phyloP scores from a whole-genome alignment of 345 rosid species.

The Citrus glauca region DNA sequence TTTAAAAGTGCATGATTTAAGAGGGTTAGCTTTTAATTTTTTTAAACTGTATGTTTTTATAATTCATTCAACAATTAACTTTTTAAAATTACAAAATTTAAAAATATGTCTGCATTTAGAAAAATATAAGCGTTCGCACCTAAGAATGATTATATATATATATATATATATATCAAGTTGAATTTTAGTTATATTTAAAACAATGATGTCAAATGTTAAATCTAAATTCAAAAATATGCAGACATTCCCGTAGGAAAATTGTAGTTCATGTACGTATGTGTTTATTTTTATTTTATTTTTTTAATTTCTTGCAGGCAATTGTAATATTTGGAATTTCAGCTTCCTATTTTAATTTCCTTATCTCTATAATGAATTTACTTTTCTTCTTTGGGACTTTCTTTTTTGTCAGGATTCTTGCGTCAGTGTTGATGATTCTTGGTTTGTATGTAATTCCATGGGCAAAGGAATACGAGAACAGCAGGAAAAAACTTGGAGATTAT shows the following conservation, averaged over 20 bases:
- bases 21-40: rapidly evolving
- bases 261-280: not conserved
- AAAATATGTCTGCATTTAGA: rapidly evolving
- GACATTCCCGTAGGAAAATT: too few species aligned
- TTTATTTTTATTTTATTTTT: too few species aligned
- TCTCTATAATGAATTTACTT: not conserved
- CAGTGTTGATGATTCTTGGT: not conserved
- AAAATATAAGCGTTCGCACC: rapidly evolving
- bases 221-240: too few species aligned
- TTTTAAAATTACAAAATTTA: rapidly evolving
- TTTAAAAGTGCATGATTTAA: rapidly evolving
- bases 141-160: too few species aligned
- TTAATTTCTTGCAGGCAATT: not conserved
- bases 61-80: too few species aligned
- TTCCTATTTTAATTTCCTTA: not conserved
- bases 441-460: not conserved
- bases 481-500: not conserved
- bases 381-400: not conserved
- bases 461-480: not conserved
- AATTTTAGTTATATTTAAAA: too few species aligned
- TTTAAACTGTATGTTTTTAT: too few species aligned
- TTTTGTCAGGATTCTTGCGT: not conserved
- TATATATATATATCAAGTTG: too few species aligned
- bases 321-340: not conserved
- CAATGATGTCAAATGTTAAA: too few species aligned